Base-by-base conservation (phyloP, 2,329 filamentous ascomycete species). In the Apiospora marii region DNA sequence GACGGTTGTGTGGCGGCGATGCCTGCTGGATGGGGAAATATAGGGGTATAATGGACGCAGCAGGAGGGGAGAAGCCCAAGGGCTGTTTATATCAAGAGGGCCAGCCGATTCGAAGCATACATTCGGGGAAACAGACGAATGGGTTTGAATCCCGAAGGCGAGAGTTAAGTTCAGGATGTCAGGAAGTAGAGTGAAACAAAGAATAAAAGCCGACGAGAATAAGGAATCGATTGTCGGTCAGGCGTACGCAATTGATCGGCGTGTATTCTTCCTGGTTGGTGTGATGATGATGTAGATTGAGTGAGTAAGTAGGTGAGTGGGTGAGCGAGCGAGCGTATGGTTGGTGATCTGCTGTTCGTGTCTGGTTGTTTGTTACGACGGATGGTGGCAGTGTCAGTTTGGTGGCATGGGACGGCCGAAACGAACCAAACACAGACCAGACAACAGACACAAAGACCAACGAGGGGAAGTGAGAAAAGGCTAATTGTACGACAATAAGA, bases 111-210 rank as follows among this genome's bases (percentile, higher is more conserved):
- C 58, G 58, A 64, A 41, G 34, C 8, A 64, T 37, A 64, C 58
- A 64, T 64, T 64, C 58, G 58, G 58, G n/a, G 58, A 64, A 41
- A 64, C 34, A 64, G 41, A 41, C 58, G 41, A 64, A 64, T 41
- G 19, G 53, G 30, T 61, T 37, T 41, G 10, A 41, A 10, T 24
- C 19, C 4, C 34, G 19, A 41, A 41, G 30, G 22, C 19, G 58
- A 64, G 58, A 30, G n/a, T 64, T 41, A 64, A 41, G 10, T 34
- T 64, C 41, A 34, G 34, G 10, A 5, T 64, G 41, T 7, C 34
- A 64, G 34, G n/a, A 64, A 19, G 34, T 41, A 64, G 41, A 41
- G 58, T 64, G 34, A 64, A 64, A n/a, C 58, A 34, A 41, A 14
- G 19, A 41, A 41, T n/a, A 41, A 64, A 64, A 64, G 34, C 34